phyloP scores from a whole-genome alignment of 83 land plant species.

The Larix sibirica region DNA sequence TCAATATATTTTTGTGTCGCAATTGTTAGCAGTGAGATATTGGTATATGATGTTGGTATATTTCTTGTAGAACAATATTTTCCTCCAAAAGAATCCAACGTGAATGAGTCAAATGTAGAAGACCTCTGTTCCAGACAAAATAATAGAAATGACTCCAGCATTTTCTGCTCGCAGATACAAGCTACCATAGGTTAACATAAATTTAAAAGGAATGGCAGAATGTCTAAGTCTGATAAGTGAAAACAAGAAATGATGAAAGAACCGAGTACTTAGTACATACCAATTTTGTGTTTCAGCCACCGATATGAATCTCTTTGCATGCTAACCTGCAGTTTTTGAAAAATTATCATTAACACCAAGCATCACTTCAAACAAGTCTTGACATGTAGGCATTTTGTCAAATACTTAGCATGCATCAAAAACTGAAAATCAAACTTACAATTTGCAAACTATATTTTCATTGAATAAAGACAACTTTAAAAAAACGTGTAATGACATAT shows the following conservation, averaged over 20 bases:
- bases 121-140: constrained; percentile 37
- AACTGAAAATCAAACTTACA: no score
- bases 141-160: constrained; percentile 35
- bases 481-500: no score
- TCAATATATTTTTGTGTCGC: no score
- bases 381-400: no score
- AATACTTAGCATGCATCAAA: no score
- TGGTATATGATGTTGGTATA: no score
- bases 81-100: constrained; percentile 12
- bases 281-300: constrained; percentile 37
- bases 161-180: constrained; percentile 22
- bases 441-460: no score
- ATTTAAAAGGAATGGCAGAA: background rate
- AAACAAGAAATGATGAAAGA: background rate
- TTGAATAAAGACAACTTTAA: no score
- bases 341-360: no score
- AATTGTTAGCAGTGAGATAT: no score
- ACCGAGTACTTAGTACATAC: constrained; percentile 16
- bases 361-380: no score
- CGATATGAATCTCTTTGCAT: constrained; percentile 50
- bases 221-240: background rate
- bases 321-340: constrained; percentile 33
- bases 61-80: no score
- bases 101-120: constrained; percentile 28
- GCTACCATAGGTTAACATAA: background rate